These are phyloP conservation scores for Bondarzewia mesenterica DNA, from an alignment of 1,284 basidiomycete genomes.

Conservation along the genomic window DNA sequence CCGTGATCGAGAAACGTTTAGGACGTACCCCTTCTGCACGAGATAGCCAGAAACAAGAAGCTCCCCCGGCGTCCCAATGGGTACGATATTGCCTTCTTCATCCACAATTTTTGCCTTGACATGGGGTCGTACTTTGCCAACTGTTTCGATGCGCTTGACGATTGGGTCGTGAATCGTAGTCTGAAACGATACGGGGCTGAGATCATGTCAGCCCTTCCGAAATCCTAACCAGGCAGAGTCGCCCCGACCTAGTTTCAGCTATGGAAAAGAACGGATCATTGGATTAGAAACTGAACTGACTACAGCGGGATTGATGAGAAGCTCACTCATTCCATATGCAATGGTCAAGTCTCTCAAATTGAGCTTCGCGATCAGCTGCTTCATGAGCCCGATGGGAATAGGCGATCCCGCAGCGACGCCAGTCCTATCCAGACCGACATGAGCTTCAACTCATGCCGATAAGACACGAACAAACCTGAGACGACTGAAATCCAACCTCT, in stretches of 20 bases:
- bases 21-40: slow-evolving; percentile 64
- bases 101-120: slow-evolving; percentile 71
- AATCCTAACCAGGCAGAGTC: not conserved
- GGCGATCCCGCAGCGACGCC: slow-evolving; percentile 77
- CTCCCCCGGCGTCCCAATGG: slow-evolving; percentile 65
- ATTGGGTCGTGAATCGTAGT: slow-evolving; percentile 60
- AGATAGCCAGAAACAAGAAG: slow-evolving; percentile 69
- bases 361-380: slow-evolving; percentile 53
- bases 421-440: slow-evolving; percentile 35
- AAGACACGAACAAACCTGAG: slow-evolving; percentile 39
- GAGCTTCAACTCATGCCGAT: not conserved
- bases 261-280: not conserved
- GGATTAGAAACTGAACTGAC: not conserved
- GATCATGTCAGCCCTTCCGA: not conserved
- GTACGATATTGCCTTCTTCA: slow-evolving; percentile 50
- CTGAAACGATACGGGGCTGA: slow-evolving; percentile 77
- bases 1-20: not conserved
- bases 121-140: slow-evolving; percentile 70
- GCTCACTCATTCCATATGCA: slow-evolving; percentile 79
- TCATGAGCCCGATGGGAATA: slow-evolving; percentile 76
- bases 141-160: slow-evolving; percentile 71
- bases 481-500: slow-evolving; percentile 35
- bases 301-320: not conserved
- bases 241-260: slow-evolving; percentile 51
- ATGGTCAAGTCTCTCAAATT: slow-evolving; percentile 68